Percentiles rank a stretch among this genome's conserved stretches.
These are phyloP conservation scores for Astraeus odoratus DNA, from an alignment of 768 basidiomycete genomes.

Conservation along the genomic window DNA sequence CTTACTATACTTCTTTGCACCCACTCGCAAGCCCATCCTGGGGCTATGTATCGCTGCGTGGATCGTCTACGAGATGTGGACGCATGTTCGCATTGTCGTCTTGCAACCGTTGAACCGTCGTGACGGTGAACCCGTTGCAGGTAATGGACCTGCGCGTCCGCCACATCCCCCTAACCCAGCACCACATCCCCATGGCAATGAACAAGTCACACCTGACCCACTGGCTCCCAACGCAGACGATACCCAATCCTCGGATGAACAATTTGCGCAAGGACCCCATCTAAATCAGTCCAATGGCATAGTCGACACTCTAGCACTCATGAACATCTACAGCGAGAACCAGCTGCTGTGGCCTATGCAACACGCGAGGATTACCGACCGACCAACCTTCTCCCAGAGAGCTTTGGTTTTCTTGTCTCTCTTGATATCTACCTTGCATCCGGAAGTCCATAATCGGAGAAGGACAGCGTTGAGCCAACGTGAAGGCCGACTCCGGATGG, in stretches of 20 bases:
- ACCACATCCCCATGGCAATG: conserved; percentile 11
- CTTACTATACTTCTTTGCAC: conserved; percentile 72
- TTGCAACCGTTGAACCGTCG: conserved; percentile 33
- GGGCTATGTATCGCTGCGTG: conserved; percentile 59
- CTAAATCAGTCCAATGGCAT: conserved; percentile 27
- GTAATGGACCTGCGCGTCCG: conserved; percentile 16
- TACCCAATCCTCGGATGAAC: conserved; percentile 8
- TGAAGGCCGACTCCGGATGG: conserved; percentile 62
- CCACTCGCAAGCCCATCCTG: conserved; percentile 64
- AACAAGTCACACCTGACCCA: conserved; percentile 10
- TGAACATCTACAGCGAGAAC: conserved; percentile 54
- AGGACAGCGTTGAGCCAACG: conserved; percentile 49
- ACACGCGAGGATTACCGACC: conserved; percentile 16
- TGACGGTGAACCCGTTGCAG: conserved; percentile 15
- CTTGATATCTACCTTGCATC: conserved; percentile 57
- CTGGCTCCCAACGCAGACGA: conserved; percentile 12
- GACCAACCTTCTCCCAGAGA: conserved; percentile 47
- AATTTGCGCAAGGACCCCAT: conserved; percentile 24
- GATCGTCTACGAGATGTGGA: conserved; percentile 74
- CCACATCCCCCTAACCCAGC: conserved; percentile 14
- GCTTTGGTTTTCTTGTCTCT: conserved; percentile 47
- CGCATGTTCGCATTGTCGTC: conserved; percentile 47
- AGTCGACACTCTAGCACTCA: conserved; percentile 47
- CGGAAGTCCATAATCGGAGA: conserved; percentile 68
- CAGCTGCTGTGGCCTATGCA: conserved; percentile 35